Percentiles rank a stretch among this genome's conserved stretches.
Conservation (phyloP, 2,329 filamentous ascomycete genomes). For the Hirsutella thompsonii region DNA sequence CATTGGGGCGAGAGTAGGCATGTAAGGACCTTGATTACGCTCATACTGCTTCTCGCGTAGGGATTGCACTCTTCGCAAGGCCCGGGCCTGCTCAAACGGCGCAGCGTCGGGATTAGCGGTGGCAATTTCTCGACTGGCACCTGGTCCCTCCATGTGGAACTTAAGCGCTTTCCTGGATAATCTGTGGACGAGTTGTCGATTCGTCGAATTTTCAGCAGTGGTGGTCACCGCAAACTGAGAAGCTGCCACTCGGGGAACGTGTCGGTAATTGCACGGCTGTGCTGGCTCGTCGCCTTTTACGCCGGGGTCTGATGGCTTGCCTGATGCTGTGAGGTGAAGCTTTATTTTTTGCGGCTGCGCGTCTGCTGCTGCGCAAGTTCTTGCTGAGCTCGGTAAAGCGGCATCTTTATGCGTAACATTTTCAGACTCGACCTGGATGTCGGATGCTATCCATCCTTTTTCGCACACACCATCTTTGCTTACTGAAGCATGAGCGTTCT, state of each 20-base stretch:
- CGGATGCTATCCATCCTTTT: conserved; percentile 3
- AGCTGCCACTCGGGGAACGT: conserved; percentile 41
- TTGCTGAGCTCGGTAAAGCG: too few relatives aligned
- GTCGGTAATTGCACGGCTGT: conserved; percentile 22
- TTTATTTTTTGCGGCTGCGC: conserved; percentile 2
- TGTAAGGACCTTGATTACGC: conserved; percentile 31
- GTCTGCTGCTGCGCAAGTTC: background rate
- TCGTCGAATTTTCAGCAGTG: conserved; percentile 26
- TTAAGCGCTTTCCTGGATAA: conserved; percentile 29
- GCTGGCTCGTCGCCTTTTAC: conserved; percentile 7
- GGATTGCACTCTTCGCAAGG: conserved; percentile 24
- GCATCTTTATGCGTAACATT: too few relatives aligned
- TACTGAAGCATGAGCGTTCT: conserved; percentile 27
- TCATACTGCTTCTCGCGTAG: conserved; percentile 24
- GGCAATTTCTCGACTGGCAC: conserved; percentile 7
- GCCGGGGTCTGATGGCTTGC: conserved; percentile 6
- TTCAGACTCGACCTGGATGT: too few relatives aligned
- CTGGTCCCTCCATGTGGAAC: conserved; percentile 22
- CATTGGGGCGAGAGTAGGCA: conserved; percentile 21
- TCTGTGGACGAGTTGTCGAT: conserved; percentile 25
- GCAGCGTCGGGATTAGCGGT: conserved; percentile 14
- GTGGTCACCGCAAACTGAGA: conserved; percentile 41
- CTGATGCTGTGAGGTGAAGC: conserved; percentile 1
- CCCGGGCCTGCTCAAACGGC: conserved; percentile 20
- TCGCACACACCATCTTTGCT: conserved; percentile 16